Evolutionary conservation across 495 filamentous ascomycete genomes (phyloP).

Genomic region (Cladorrhinum samala): DNA sequence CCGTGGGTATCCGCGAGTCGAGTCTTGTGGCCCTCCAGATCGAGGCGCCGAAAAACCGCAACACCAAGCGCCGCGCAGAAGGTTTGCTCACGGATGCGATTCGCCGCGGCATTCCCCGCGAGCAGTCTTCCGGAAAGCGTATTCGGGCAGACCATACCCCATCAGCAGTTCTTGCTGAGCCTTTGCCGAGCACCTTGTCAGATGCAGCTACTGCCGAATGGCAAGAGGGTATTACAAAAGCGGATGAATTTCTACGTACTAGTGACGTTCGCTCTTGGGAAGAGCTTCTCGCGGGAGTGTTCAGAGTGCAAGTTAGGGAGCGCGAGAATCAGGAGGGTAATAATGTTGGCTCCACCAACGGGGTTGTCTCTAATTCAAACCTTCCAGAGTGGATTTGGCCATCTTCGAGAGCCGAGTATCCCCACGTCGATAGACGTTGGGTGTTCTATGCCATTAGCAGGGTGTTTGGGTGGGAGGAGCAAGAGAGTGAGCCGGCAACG

Average conservation of each 20-base stretch:
- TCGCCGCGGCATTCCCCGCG: conserved; percentile 45
- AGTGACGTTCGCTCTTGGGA: conserved; percentile 50
- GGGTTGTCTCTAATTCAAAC: background rate
- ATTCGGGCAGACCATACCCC: conserved; percentile 8
- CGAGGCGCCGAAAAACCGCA: conserved; percentile 51
- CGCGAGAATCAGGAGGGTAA: conserved; percentile 20
- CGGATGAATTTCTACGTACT: conserved; percentile 41
- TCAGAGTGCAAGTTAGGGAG: conserved; percentile 27
- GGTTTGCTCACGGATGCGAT: conserved; percentile 68
- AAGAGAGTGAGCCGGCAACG: conserved; percentile 21
- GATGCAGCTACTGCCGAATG: conserved; percentile 31
- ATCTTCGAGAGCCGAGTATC: conserved; percentile 32
- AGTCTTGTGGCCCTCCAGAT: conserved; percentile 57
- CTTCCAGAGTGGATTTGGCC: conserved; percentile 36
- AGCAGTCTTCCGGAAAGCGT: conserved; percentile 13
- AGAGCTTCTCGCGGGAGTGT: conserved; percentile 39
- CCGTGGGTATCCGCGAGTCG: conserved; percentile 51
- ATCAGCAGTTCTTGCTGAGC: conserved; percentile 30
- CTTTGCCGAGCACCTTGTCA: conserved; percentile 33
- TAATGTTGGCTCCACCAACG: conserved; percentile 2
- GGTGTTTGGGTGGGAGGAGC: conserved; percentile 38
- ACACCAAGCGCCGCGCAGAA: conserved; percentile 55
- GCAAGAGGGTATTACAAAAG: conserved; percentile 29
- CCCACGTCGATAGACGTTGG: conserved; percentile 46
- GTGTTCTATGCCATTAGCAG: conserved; percentile 46